phyloP scores from a whole-genome alignment of 2,329 filamentous ascomycete genomes.

The Epicoccum nigrum region DNA sequence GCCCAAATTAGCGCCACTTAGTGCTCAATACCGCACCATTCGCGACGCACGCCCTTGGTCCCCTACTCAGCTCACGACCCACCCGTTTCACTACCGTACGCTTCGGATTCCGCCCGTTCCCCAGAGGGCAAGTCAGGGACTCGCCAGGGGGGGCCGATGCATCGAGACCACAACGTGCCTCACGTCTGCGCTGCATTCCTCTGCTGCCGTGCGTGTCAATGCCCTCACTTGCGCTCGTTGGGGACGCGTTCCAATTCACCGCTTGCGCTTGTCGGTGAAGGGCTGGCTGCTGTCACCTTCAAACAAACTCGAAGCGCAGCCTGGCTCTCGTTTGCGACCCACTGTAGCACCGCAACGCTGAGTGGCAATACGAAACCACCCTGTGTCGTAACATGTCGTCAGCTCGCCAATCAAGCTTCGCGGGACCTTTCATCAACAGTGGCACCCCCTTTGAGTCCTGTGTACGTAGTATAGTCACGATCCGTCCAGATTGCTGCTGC shows the following conservation, averaged over 20 bases:
- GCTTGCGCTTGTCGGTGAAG: background rate
- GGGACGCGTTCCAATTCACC: slow-evolving; percentile 11
- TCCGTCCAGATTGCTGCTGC: slow-evolving; percentile 25
- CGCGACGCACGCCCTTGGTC: slow-evolving; percentile 19
- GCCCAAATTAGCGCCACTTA: slow-evolving; percentile 25
- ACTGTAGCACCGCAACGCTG: slow-evolving; percentile 33
- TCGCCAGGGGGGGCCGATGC: slow-evolving; percentile 25
- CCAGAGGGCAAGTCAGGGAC: slow-evolving; percentile 20
- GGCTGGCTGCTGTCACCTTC: slow-evolving; percentile 15
- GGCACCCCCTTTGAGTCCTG: slow-evolving; percentile 20
- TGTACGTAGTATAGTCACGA: slow-evolving; percentile 27
- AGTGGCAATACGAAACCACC: slow-evolving; percentile 40
- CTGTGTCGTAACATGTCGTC: slow-evolving; percentile 39
- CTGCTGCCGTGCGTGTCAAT: slow-evolving; percentile 10
- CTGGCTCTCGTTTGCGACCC: slow-evolving; percentile 26
- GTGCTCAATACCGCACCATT: slow-evolving; percentile 17
- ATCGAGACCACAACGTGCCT: slow-evolving; percentile 21
- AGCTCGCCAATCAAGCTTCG: slow-evolving; percentile 31
- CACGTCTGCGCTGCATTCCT: slow-evolving; percentile 17
- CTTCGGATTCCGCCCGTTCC: slow-evolving; percentile 25
- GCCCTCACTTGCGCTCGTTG: slow-evolving; percentile 8
- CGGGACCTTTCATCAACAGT: slow-evolving; percentile 20
- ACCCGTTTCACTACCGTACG: slow-evolving; percentile 34
- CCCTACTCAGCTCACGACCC: slow-evolving; percentile 35
- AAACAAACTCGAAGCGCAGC: slow-evolving; percentile 19